Evolutionary conservation across 371 early-diverging fungal genomes (phyloP).

Genomic region (Haplosporangium sp.): DNA sequence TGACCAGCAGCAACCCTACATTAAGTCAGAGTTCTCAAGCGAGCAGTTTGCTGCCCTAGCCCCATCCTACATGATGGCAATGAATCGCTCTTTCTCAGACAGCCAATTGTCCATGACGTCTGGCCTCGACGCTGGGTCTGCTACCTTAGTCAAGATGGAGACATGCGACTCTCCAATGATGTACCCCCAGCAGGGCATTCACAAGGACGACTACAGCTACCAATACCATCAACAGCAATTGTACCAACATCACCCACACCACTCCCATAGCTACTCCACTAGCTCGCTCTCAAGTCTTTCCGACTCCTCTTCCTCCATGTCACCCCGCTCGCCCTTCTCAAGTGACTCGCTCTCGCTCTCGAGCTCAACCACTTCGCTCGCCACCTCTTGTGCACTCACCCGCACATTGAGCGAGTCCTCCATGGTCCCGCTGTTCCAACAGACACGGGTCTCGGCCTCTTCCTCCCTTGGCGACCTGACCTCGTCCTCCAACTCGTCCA

Average conservation of each 20-base stretch:
- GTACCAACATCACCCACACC: conserved; percentile 17
- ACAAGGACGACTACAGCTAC: conserved; percentile 21
- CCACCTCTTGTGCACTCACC: conserved; percentile 29
- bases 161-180: conserved; percentile 34
- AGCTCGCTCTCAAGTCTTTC: conserved; percentile 41
- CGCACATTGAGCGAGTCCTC: conserved; percentile 44
- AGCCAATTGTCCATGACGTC: conserved; percentile 32
- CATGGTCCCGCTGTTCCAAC: conserved; percentile 27
- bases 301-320: conserved; percentile 30
- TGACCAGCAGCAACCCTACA: conserved; percentile 6
- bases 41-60: conserved; percentile 41
- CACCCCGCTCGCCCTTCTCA: conserved; percentile 41
- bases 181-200: conserved; percentile 26
- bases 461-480: conserved; percentile 26
- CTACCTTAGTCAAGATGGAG: conserved; percentile 17
- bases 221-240: conserved; percentile 6
- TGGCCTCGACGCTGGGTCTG: conserved; percentile 5
- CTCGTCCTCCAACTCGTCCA: conserved; percentile 1
- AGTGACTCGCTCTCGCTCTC: conserved; percentile 17
- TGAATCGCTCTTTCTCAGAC: conserved; percentile 50
- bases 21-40: conserved; percentile 31
- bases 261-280: conserved; percentile 43
- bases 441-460: conserved; percentile 12
- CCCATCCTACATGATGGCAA: conserved; percentile 35
- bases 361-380: conserved; percentile 21